Percentiles rank a stretch among this genome's conserved stretches.
These are phyloP conservation scores for Alternaria dauci DNA, from an alignment of 2,329 filamentous ascomycete species.

Conservation along the genomic window DNA sequence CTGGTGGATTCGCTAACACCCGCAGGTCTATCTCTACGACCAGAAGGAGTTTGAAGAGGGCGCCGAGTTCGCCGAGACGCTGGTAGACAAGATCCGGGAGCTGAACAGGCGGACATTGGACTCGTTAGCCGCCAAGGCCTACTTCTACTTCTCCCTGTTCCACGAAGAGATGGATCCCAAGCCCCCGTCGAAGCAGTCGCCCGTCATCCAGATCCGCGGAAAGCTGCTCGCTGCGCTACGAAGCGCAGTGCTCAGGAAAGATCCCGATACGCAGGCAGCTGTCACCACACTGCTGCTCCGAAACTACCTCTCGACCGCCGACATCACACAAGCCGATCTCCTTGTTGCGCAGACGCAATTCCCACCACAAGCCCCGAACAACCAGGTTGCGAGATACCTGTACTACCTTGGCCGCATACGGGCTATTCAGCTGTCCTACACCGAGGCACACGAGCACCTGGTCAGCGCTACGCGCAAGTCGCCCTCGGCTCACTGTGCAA, in stretches of 20 bases:
- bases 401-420: constrained; percentile 98
- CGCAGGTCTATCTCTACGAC: constrained; percentile 87
- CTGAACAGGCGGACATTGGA: constrained; percentile 95
- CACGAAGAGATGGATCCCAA: constrained; percentile 88
- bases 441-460: constrained; percentile 93
- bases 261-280: constrained; percentile 95
- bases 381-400: constrained; percentile 95
- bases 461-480: constrained; percentile 94
- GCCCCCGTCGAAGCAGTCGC: constrained; percentile 86
- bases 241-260: constrained; percentile 95
- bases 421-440: constrained; percentile 95
- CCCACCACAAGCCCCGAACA: constrained; percentile 92
- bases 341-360: constrained; percentile 96
- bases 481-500: constrained; percentile 85
- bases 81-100: constrained; percentile 84
- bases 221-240: constrained; percentile 86
- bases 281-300: constrained; percentile 94
- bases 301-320: constrained; percentile 94
- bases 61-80: constrained; percentile 80
- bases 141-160: constrained; percentile 98
- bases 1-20: constrained; percentile 21
- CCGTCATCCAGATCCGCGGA: constrained; percentile 85
- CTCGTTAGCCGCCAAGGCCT: constrained; percentile 91
- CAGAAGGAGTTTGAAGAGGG: constrained; percentile 81
- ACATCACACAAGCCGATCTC: constrained; percentile 95